These are phyloP conservation scores for Piper longum DNA, from an alignment of 164 flowering plant species.

Conservation along the genomic window DNA sequence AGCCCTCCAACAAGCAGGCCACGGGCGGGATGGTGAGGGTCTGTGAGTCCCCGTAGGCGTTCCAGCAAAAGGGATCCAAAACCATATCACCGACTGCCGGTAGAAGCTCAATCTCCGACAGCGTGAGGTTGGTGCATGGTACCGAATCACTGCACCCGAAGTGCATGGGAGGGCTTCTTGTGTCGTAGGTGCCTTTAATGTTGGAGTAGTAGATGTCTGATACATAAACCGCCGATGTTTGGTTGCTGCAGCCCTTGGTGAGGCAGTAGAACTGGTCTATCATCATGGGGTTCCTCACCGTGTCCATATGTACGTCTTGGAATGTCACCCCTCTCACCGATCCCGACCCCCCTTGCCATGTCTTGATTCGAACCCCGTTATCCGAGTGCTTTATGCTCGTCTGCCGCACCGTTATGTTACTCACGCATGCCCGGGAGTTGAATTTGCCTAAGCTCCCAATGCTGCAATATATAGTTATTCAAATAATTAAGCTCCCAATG, in stretches of 20 bases:
- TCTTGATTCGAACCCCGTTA: slow-evolving; percentile 77
- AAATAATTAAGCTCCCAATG: too few relatives aligned
- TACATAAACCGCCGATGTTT: slow-evolving; percentile 55
- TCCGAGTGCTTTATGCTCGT: slow-evolving; percentile 48
- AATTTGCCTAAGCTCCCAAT: slow-evolving; percentile 80
- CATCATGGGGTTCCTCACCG: slow-evolving; percentile 64
- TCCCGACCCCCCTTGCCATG: slow-evolving; percentile 94
- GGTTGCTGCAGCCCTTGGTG: slow-evolving; percentile 44
- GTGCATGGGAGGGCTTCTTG: slow-evolving; percentile 56
- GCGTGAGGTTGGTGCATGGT: slow-evolving; percentile 61
- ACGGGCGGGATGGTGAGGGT: slow-evolving; percentile 61
- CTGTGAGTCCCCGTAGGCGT: slow-evolving; percentile 51
- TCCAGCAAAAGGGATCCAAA: slow-evolving; percentile 64
- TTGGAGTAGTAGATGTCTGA: slow-evolving; percentile 36
- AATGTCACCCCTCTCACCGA: slow-evolving; percentile 50
- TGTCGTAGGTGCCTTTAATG: slow-evolving; percentile 66
- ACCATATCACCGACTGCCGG: slow-evolving; percentile 39
- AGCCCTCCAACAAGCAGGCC: slow-evolving; percentile 48
- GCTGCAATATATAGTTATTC: slow-evolving; percentile 23
- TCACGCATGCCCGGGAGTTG: slow-evolving; percentile 71
- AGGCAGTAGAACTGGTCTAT: slow-evolving; percentile 80
- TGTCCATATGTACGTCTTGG: slow-evolving; percentile 53
- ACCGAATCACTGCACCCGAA: slow-evolving; percentile 68
- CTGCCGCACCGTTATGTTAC: slow-evolving; percentile 47
- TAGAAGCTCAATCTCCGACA: slow-evolving; percentile 48